Percentiles rank a stretch among this genome's conserved stretches.
Conservation (phyloP, 2,329 filamentous ascomycete species). For the Teratosphaeriaceae sp. region DNA sequence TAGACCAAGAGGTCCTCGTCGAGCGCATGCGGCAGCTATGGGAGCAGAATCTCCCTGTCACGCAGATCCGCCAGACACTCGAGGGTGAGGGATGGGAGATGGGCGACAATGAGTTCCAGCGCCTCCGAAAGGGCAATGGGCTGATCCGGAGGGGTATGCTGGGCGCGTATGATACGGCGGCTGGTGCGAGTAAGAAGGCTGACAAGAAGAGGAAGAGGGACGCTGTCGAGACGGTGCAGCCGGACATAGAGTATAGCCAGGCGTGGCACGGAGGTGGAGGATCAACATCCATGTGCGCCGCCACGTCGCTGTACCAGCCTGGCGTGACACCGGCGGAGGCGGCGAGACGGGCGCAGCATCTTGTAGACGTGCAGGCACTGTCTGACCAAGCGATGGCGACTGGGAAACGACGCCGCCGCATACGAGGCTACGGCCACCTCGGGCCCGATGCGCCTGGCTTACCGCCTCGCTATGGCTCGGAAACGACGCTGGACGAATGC, state of each 20-base stretch:
- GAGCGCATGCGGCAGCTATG: conserved; percentile 68
- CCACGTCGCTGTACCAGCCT: conserved; percentile 5
- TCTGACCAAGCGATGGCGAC: conserved; percentile 54
- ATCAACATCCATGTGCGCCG: no score
- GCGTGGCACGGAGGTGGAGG: no score
- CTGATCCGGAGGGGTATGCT: conserved; percentile 15
- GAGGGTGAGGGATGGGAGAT: conserved; percentile 67
- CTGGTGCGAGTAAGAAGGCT: not conserved
- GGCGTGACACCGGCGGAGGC: conserved; percentile 13
- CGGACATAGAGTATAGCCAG: no score
- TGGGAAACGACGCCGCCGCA: conserved; percentile 61
- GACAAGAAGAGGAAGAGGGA: conserved; percentile 5
- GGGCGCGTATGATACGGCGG: not conserved
- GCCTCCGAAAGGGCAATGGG: conserved; percentile 58
- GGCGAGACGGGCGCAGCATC: conserved; percentile 15
- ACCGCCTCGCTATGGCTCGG: conserved; percentile 69
- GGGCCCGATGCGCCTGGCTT: conserved; percentile 58
- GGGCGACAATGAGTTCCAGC: conserved; percentile 42
- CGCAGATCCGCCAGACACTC: conserved; percentile 65
- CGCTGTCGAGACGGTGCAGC: not conserved
- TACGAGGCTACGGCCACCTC: conserved; percentile 60
- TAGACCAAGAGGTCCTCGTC: conserved; percentile 62
- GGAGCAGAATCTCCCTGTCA: conserved; percentile 65
- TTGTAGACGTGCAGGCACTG: conserved; percentile 35
- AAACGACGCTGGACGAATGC: conserved; percentile 74